Percentiles rank a stretch among this genome's conserved stretches.
phyloP scores from a whole-genome alignment of 1,139 yeast species.

The Komagataea norvegica region DNA sequence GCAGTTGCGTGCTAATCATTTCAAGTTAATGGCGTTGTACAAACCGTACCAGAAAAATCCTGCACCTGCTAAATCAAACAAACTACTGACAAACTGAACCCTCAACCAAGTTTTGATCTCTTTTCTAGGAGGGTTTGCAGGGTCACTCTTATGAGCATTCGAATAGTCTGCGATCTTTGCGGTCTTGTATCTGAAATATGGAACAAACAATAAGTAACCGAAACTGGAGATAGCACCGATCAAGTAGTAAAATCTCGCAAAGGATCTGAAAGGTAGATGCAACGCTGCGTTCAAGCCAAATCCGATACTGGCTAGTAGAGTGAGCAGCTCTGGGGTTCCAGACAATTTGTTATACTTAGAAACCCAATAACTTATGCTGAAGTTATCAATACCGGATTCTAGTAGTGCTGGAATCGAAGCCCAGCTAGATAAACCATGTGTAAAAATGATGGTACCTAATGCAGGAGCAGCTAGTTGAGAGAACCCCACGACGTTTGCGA shows the following conservation, averaged over 20 bases:
- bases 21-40: conserved; percentile 11
- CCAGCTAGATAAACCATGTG: conserved; percentile 16
- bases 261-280: conserved; percentile 14
- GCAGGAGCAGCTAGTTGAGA: conserved; percentile 19
- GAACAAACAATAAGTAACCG: conserved; percentile 14
- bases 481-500: conserved; percentile 15
- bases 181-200: conserved; percentile 16
- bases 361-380: conserved; percentile 16
- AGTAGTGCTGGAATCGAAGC: conserved; percentile 16
- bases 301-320: conserved; percentile 13
- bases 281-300: conserved; percentile 15
- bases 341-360: conserved; percentile 9
- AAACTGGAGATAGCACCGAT: conserved; percentile 15
- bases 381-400: conserved; percentile 12
- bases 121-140: conserved; percentile 11
- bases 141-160: conserved; percentile 2
- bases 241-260: conserved; percentile 18
- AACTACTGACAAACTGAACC: conserved; percentile 12
- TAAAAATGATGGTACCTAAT: conserved; percentile 13
- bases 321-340: conserved; percentile 11
- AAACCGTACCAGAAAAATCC: conserved; percentile 18
- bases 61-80: conserved; percentile 15
- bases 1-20: no score
- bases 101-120: conserved; percentile 13
- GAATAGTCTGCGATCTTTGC: conserved; percentile 10